Conservation (phyloP, 2,329 filamentous ascomycete species). For the Capronia coronata region DNA sequence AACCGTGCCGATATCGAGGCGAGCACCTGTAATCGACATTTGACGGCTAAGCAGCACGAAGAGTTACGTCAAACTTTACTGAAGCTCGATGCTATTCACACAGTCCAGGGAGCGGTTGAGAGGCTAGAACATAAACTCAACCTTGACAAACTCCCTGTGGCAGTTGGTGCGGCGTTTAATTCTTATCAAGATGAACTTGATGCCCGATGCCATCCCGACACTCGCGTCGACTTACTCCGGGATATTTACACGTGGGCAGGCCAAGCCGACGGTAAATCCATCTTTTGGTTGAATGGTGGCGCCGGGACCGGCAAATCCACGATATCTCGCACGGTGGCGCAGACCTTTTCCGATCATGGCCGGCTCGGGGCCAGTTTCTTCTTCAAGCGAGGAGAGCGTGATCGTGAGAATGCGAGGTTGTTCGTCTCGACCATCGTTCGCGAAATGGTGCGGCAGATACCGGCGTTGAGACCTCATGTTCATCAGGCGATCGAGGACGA, state of each 20-base stretch:
- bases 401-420: neutral
- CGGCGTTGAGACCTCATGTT: neutral
- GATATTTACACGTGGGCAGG: slow-evolving; percentile 28
- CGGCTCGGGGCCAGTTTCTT: slow-evolving; percentile 12
- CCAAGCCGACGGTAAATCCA: slow-evolving; percentile 21
- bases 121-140: too few species aligned
- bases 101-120: too few species aligned
- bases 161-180: neutral
- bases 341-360: neutral
- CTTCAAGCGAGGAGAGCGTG: neutral
- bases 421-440: neutral
- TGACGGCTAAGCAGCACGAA: too few species aligned
- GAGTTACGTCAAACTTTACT: too few species aligned
- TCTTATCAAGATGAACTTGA: neutral
- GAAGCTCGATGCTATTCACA: too few species aligned
- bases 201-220: neutral
- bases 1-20: too few species aligned
- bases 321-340: slow-evolving; percentile 33
- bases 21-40: too few species aligned
- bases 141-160: neutral
- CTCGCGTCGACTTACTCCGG: neutral
- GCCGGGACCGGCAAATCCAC: slow-evolving; percentile 36
- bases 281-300: slow-evolving; percentile 37
- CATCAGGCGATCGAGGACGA: neutral
- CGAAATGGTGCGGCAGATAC: neutral